Evolutionary conservation across 1,284 basidiomycete species (phyloP), one percentile per base, ranked within the genome.

Genomic region (Apiotrichum akiyoshidainum): DNA sequence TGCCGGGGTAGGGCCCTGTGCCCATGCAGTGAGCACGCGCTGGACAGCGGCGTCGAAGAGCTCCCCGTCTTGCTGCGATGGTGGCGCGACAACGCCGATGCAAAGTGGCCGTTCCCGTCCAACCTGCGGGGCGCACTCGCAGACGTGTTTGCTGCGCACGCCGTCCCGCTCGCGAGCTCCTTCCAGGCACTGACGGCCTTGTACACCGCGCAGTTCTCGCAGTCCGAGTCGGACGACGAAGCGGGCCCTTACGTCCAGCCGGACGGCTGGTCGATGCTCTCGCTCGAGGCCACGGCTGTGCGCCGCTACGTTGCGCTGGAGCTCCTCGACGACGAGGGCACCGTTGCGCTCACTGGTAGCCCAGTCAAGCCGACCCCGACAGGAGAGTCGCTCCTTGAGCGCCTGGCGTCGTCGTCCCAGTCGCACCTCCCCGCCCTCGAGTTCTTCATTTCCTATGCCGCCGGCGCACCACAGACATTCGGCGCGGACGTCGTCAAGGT

Each of bases 211-310:
- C 57, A 59, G 46, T 61, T 60, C 8, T 52, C 63, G 5, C 59
- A 59, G 40, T 46, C 52, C 13, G 72, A 73, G 46, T 33, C 56
- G 1, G 69, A 72, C 8, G 73, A 74, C 6, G 71, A 74, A 16
- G 61, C 65, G 1, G 69, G 68, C 19, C 55, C 61, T 2, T 73
- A 70, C 54, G 51, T 58, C 8, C 61, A 63, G 22, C 68, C 70
- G 0, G 73, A 73, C 8, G 73, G 73, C 39, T 76, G 74, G 74
- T 67, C 58, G 12, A 26, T 68, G n/a, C 39, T 61, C 2, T 54
- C 71, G 0, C 34, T 71, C 13, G 67, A 72, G 46, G 67, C 68
- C 31, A 63, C 65, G 0, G 51, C 74, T 1, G 46, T 72, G 13
- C 66, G 64, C 14, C 62, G 65, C 0, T 55, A 71, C 33, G 58